Conservation (phyloP, 805 yeast genomes). For the Cyberlindnera xishuangbannaensis region DNA sequence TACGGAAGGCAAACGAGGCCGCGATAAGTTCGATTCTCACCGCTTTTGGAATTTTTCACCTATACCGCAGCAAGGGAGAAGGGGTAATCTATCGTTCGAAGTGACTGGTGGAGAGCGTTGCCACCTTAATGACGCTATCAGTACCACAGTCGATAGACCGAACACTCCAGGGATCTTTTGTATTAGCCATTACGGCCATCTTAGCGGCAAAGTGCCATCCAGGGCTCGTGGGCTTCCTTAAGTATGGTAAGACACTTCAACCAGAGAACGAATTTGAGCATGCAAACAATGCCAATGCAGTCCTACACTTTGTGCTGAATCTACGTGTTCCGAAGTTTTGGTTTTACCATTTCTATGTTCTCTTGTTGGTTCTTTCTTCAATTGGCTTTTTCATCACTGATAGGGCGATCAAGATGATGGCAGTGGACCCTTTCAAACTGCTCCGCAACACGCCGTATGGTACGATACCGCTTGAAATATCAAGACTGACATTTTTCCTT, state of each 20-base stretch:
- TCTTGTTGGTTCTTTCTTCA: conserved; percentile 28
- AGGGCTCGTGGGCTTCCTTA: conserved; percentile 30
- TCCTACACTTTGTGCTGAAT: conserved; percentile 17
- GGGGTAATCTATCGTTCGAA: too few species aligned
- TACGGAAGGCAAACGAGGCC: too few species aligned
- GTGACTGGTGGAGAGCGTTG: too few species aligned
- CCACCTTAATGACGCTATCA: too few species aligned
- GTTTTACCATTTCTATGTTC: conserved; percentile 58
- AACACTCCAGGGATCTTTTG: conserved; percentile 7
- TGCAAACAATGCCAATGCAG: conserved; percentile 7
- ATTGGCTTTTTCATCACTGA: conserved; percentile 16
- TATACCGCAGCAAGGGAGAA: too few species aligned
- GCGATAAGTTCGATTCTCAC: too few species aligned
- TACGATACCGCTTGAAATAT: conserved; percentile 20
- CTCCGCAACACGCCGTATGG: conserved; percentile 9
- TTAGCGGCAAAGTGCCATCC: conserved; percentile 29
- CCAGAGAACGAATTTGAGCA: conserved; percentile 7
- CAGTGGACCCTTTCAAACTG: conserved; percentile 5
- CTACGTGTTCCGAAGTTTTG: conserved; percentile 55
- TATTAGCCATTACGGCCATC: conserved; percentile 17
- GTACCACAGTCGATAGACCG: conserved; percentile 28
- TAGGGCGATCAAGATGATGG: conserved; percentile 4
- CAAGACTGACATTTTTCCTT: conserved; percentile 20
- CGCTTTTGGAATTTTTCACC: too few species aligned
- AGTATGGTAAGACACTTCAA: conserved; percentile 40